Conservation (phyloP, 2,329 filamentous ascomycete genomes). For the Zasmidium angulare region DNA sequence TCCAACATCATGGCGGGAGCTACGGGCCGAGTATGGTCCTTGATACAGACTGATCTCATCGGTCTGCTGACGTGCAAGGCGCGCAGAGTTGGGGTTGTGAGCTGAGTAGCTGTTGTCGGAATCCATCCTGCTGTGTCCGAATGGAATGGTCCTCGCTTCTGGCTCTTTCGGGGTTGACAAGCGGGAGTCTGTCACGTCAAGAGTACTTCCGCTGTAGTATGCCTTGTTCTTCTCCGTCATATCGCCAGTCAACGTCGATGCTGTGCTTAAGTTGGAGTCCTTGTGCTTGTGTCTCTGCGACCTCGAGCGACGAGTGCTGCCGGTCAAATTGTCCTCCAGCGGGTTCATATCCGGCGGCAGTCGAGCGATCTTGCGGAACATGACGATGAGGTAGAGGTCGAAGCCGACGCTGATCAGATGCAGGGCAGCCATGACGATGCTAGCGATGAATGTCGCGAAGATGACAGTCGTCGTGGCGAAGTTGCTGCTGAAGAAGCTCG, state of each 20-base stretch:
- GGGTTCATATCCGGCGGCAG: slow-evolving; percentile 96
- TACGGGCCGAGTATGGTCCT: slow-evolving; percentile 35
- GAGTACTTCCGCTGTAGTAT: slow-evolving; percentile 47
- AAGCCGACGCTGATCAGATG: slow-evolving; percentile 70
- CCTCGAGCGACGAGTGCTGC: slow-evolving; percentile 46
- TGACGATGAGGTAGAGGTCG: slow-evolving; percentile 71
- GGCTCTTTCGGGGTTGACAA: slow-evolving; percentile 43
- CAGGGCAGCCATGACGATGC: slow-evolving; percentile 63
- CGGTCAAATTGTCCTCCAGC: slow-evolving; percentile 79
- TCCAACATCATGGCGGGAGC: slow-evolving; percentile 39
- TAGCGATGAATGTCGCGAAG: slow-evolving; percentile 64
- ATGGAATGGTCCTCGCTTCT: slow-evolving; percentile 62
- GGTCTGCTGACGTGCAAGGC: slow-evolving; percentile 56
- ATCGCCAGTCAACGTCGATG: slow-evolving; percentile 29
- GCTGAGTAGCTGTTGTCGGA: slow-evolving; percentile 60
- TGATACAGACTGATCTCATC: slow-evolving; percentile 33
- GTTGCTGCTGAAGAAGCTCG: slow-evolving; percentile 63
- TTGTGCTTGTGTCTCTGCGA: slow-evolving; percentile 61
- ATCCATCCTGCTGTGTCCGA: slow-evolving; percentile 71
- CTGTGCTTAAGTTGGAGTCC: slow-evolving; percentile 55
- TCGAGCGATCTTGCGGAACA: slow-evolving; percentile 77
- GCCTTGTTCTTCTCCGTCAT: slow-evolving; percentile 61
- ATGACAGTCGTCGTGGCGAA: slow-evolving; percentile 60
- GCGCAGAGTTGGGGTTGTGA: slow-evolving; percentile 51
- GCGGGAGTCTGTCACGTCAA: slow-evolving; percentile 39